These are phyloP conservation scores for Populus euphratica DNA, from an alignment of 345 rosid species.

Conservation along the genomic window DNA sequence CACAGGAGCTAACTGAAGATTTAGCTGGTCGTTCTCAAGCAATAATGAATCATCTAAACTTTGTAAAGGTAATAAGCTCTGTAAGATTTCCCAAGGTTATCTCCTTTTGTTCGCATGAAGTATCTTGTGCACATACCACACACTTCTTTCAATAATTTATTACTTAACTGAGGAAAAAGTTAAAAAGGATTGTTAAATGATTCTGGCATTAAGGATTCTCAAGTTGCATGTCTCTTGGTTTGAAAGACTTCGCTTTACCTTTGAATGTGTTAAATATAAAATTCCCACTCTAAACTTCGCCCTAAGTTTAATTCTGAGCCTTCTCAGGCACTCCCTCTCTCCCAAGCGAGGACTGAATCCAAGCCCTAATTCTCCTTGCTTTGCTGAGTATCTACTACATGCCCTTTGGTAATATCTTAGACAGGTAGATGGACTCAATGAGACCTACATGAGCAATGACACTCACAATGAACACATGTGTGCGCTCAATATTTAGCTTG, in stretches of 20 bases:
- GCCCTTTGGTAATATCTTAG: background rate
- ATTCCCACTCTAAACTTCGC: background rate
- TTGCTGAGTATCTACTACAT: background rate
- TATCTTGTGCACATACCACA: background rate
- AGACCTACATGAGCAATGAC: background rate
- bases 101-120: background rate
- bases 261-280: background rate
- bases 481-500: background rate
- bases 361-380: background rate
- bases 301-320: background rate
- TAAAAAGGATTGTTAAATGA: background rate
- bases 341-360: background rate
- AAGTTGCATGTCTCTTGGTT: background rate
- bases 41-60: conserved; percentile 49
- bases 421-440: background rate
- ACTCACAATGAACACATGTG: background rate
- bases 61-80: conserved; percentile 45
- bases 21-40: conserved; percentile 72
- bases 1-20: conserved; percentile 79
- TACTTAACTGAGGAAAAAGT: background rate
- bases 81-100: background rate
- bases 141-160: background rate
- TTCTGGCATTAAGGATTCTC: background rate
- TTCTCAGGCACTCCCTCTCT: background rate
- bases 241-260: background rate